Base-by-base conservation (phyloP, 2,329 filamentous ascomycete species). In the Bipolaris zeicola region DNA sequence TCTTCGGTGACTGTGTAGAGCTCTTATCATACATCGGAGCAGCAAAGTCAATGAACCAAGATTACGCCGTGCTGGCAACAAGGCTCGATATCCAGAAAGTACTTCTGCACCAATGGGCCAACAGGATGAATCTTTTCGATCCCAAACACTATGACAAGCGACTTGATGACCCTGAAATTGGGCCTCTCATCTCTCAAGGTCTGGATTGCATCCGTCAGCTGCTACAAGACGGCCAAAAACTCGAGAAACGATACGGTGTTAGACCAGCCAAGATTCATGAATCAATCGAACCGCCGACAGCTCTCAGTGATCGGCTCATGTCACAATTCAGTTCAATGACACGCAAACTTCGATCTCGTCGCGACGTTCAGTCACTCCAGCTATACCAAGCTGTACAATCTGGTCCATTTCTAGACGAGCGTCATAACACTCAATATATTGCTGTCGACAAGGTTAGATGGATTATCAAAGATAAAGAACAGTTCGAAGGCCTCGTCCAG, bases 381-480 rank as follows among this genome's bases (percentile, higher is more conserved):
- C 18, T 16, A 16, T 13, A 10, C 18, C 10, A 33, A 11, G 5
- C 2, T 2, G 8, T 2, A 16, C 28, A 20, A 13, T 18, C 16
- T 5, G 3, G 1, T 16, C 26, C 14, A 7, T 6, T 14, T 22
- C 3, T 10, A 7, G 3, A 2, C 4, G 1, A 5, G 1, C 31
- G 4, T 0, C 4, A 3, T 2, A 14, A 45, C 1, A 34, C 2
- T 3, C n/a, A 33, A 6, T 1, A 20, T 5, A 20, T 24, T 18
- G 24, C 1, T 5, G 5, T 20, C 24, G 13, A 20, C 5, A 41
- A 14, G 18, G 31, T 50, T 13, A 45, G 24, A n/a, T 52, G 50
- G 41, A 33, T 31, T 18, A 52, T 38, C 31, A 52, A 38, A 36
- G 50, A 52, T 11, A 52, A 52, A 11, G 41, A 52, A 10, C 31